A percentile compares a stretch with the other conserved stretches of the same genome.
Evolutionary conservation across 805 yeast species (phyloP).

Genomic region (Lipomyces starkeyi): DNA sequence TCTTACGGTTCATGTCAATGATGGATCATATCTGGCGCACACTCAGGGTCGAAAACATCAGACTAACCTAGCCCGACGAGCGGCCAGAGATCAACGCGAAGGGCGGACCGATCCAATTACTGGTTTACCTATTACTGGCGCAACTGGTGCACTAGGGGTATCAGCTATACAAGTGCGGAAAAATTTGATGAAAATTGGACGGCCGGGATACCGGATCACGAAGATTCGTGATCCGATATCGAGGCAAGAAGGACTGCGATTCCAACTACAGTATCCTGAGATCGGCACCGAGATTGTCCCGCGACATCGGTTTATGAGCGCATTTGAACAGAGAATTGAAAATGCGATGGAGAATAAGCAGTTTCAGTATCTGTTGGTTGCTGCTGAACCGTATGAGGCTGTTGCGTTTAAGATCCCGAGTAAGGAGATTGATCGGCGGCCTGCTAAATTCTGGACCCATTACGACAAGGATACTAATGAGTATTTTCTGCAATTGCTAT

Average conservation of each 20-base stretch:
- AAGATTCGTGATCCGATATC: conserved; percentile 70
- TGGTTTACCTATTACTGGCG: conserved; percentile 16
- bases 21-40: conserved; percentile 82
- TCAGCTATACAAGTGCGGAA: conserved; percentile 53
- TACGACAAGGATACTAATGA: conserved; percentile 76
- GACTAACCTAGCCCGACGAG: conserved; percentile 67
- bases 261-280: conserved; percentile 64
- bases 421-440: conserved; percentile 53
- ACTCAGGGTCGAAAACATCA: conserved; percentile 85
- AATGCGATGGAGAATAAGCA: conserved; percentile 53
- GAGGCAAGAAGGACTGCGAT: conserved; percentile 65
- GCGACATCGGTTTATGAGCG: conserved; percentile 74
- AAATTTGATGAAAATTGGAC: conserved; percentile 66
- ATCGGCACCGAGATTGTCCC: conserved; percentile 58
- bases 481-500: conserved; percentile 75
- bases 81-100: conserved; percentile 44
- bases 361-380: conserved; percentile 74
- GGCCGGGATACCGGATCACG: conserved; percentile 71
- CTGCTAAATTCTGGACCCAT: conserved; percentile 61
- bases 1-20: conserved; percentile 78
- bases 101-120: conserved; percentile 32
- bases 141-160: conserved; percentile 38
- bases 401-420: conserved; percentile 77
- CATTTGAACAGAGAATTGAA: conserved; percentile 67
- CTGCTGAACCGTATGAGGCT: conserved; percentile 91